phyloP scores from a whole-genome alignment of 441 rosid genomes.

The Daphne laureola region DNA sequence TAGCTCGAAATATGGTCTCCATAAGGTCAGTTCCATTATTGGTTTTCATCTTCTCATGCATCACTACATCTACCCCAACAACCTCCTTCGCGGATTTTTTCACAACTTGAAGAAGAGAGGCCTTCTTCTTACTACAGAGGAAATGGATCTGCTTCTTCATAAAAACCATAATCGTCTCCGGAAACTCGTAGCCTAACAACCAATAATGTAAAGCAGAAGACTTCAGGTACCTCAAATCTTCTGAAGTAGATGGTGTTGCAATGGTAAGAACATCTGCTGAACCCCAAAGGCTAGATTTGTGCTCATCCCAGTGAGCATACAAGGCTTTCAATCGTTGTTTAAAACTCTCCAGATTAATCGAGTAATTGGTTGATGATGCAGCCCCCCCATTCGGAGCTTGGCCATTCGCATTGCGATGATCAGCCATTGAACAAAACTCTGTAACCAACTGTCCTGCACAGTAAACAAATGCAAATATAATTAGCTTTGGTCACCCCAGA shows the following conservation, averaged over 20 bases:
- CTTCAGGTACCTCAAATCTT: constrained; percentile 52
- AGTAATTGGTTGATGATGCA: constrained; percentile 33
- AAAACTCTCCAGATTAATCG: constrained; percentile 45
- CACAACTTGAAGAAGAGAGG: constrained; percentile 42
- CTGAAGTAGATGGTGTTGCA: constrained; percentile 58
- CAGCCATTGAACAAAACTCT: constrained; percentile 35
- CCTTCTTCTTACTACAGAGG: constrained; percentile 55
- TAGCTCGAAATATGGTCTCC: constrained; percentile 41
- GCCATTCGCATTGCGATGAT: constrained; percentile 34
- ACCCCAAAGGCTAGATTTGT: constrained; percentile 44
- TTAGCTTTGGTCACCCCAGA: not conserved
- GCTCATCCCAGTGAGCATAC: constrained; percentile 44
- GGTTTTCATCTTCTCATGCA: constrained; percentile 44
- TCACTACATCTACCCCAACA: constrained; percentile 38
- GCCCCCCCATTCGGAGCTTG: constrained; percentile 36
- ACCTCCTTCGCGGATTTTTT: constrained; percentile 44
- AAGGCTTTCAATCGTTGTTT: constrained; percentile 36
- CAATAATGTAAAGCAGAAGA: constrained; percentile 63
- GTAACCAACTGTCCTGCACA: not conserved
- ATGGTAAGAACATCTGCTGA: constrained; percentile 41
- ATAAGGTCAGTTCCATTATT: constrained; percentile 40
- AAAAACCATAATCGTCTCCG: constrained; percentile 67
- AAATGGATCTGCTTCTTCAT: constrained; percentile 54
- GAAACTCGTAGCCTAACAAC: constrained; percentile 69
- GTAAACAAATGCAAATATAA: not conserved